Evolutionary conservation across 768 basidiomycete genomes (phyloP), one percentile per base, ranked within the genome.

Genomic region (Amanita inopinata): DNA sequence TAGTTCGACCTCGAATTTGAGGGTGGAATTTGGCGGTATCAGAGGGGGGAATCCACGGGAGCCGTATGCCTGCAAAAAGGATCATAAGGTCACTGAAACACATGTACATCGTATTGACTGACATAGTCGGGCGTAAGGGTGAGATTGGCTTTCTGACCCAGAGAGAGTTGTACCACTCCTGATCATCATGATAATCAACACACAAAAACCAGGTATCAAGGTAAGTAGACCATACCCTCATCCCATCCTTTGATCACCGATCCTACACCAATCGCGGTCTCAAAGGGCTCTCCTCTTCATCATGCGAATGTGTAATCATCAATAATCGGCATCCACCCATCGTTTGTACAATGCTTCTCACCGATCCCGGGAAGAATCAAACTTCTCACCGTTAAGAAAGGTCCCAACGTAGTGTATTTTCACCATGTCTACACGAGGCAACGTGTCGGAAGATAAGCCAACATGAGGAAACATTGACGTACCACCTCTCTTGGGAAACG

Each of bases 241-340:
- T 91, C 89, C 90, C 88, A 92, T 22, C 89, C 86, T 55, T 70
- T 82, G 64, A 93, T 91, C 35, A 93, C 89, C 55, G 80, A 78
- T 5, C 85, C 83, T 14, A 77, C 65, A 33, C 89, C 86, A 49
- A 90, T 89, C 56, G 74, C 55, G 2, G 83, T 86, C 48, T 61
- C 52, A 58, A 91, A 90, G 1, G 85, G 74, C 0, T 3, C 2
- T 0, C 66, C 64, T 28, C 87, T 86, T 58, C 9, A 18, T 36
- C 24, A 45, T 38, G 41, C 45, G 31, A 28, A 46, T 17, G 32
- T 8, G 17, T 20, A 12, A 35, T 5, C 1, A 37, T 15, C 10
- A 43, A 44, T 18, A 25, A 30, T 28, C 19, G 27, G n/a, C 34
- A 33, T 19, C 15, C n/a, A 8, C 7, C 14, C 8, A 27, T 14